Percentiles rank a stretch among this genome's conserved stretches.
phyloP scores from a whole-genome alignment of 2,329 filamentous ascomycete genomes.

The Pseudogymnoascus sp. region DNA sequence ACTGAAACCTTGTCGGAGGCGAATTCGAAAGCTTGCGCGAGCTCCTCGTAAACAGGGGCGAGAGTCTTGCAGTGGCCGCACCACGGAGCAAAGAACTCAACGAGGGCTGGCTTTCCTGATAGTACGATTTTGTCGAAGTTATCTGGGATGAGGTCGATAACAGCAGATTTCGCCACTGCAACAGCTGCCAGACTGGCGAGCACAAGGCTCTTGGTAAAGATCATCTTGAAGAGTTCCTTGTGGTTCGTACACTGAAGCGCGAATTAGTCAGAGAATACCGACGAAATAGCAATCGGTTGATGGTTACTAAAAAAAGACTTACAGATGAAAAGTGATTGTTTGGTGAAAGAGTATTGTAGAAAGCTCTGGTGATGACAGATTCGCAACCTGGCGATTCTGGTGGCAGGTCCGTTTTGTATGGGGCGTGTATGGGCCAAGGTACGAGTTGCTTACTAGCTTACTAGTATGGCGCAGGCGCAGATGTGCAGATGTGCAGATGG shows the following conservation, averaged over 20 bases:
- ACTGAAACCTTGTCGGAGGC: slow-evolving; percentile 69
- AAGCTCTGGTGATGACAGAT: not conserved
- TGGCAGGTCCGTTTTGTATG: not conserved
- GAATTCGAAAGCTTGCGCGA: slow-evolving; percentile 64
- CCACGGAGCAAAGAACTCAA: slow-evolving; percentile 98
- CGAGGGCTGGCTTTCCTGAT: slow-evolving; percentile 87
- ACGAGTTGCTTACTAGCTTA: not conserved
- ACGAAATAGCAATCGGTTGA: not conserved
- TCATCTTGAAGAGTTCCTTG: slow-evolving; percentile 19
- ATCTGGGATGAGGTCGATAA: slow-evolving; percentile 77
- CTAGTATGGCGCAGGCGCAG: not conserved
- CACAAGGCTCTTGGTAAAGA: slow-evolving; percentile 50
- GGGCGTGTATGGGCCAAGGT: not conserved
- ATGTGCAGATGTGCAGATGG: not conserved
- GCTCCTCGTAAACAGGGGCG: slow-evolving; percentile 88
- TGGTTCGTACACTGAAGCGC: not conserved
- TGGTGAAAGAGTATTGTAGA: not conserved
- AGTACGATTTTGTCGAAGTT: slow-evolving; percentile 92
- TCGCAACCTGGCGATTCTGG: slow-evolving; percentile 7
- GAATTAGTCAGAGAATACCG: not conserved
- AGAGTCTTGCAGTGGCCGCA: slow-evolving; percentile 99
- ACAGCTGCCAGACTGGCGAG: slow-evolving; percentile 44
- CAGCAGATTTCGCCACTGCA: slow-evolving; percentile 65
- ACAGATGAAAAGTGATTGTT: slow-evolving; percentile 4
- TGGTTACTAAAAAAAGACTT: not conserved